phyloP scores from a whole-genome alignment of 2,329 filamentous ascomycete species.

The Trichoderma hamatum region DNA sequence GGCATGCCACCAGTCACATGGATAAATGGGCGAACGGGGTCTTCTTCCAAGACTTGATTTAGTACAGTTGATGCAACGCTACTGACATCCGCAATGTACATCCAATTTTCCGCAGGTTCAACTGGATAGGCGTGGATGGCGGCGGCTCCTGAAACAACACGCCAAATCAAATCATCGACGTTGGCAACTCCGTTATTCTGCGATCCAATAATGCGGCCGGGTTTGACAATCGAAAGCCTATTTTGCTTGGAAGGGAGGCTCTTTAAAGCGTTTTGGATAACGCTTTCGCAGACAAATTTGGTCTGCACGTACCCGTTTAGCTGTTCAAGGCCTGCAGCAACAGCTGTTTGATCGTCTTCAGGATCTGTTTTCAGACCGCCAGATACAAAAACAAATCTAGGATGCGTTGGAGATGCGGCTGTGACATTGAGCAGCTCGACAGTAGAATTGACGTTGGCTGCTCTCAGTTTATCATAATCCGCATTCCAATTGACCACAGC shows the following conservation, averaged over 20 bases:
- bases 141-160: slow-evolving; percentile 29
- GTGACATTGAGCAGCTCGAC: slow-evolving; percentile 28
- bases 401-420: slow-evolving; percentile 22
- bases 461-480: slow-evolving; percentile 70
- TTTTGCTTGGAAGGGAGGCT: slow-evolving; percentile 5
- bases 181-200: slow-evolving; percentile 31
- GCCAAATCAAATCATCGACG: slow-evolving; percentile 34
- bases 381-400: slow-evolving; percentile 34
- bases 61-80: slow-evolving; percentile 29
- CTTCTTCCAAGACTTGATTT: neutral
- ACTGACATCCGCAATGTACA: slow-evolving; percentile 28
- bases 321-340: neutral
- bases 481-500: slow-evolving; percentile 80
- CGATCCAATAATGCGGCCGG: slow-evolving; percentile 33
- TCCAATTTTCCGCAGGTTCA: slow-evolving; percentile 28
- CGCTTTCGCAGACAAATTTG: slow-evolving; percentile 33
- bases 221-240: slow-evolving; percentile 31
- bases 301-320: slow-evolving; percentile 32
- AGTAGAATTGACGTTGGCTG: slow-evolving; percentile 65
- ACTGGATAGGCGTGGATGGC: slow-evolving; percentile 24
- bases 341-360: neutral
- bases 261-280: slow-evolving; percentile 27
- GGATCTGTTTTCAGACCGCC: slow-evolving; percentile 29
- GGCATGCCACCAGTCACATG: slow-evolving; percentile 29
- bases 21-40: slow-evolving; percentile 11